phyloP scores from a whole-genome alignment of 78 protist genomes.

The Dictyostelium firmibasis region DNA sequence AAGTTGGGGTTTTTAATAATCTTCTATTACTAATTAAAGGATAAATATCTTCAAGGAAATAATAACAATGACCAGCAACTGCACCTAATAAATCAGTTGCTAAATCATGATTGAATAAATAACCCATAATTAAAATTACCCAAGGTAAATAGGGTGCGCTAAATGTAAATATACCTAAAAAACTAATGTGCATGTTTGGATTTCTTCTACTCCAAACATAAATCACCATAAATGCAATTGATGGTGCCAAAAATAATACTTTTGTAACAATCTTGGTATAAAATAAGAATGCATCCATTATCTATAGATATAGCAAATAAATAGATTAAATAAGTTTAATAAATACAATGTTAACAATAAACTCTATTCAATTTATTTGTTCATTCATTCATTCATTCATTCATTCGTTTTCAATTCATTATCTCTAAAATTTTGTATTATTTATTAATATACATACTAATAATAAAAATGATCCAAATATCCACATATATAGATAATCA shows the following conservation, averaged over 20 bases:
- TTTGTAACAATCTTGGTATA: constrained; percentile 51
- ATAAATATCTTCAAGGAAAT: constrained; percentile 71
- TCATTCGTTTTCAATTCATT: too few relatives aligned
- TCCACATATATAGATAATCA: constrained; percentile 79
- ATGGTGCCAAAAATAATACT: constrained; percentile 72
- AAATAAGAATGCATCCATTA: constrained; percentile 45
- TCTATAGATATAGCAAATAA: not conserved
- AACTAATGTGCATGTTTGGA: constrained; percentile 73
- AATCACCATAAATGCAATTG: constrained; percentile 80
- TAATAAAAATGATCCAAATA: constrained; percentile 67
- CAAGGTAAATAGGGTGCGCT: constrained; percentile 82
- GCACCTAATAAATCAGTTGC: constrained; percentile 77
- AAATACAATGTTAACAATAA: not conserved
- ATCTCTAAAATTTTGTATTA: too few relatives aligned
- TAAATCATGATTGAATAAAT: constrained; percentile 38
- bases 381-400: not conserved
- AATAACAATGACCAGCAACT: constrained; percentile 72
- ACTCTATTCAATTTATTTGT: not conserved
- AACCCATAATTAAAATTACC: constrained; percentile 76
- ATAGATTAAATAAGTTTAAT: not conserved
- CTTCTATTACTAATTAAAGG: constrained; percentile 57
- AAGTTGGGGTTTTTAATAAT: constrained; percentile 60
- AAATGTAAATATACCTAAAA: constrained; percentile 82
- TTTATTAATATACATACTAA: constrained; percentile 41
- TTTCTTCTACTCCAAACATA: constrained; percentile 81